Evolutionary conservation across 164 flowering plant genomes (phyloP).

Genomic region (Dillenia turbinata): DNA sequence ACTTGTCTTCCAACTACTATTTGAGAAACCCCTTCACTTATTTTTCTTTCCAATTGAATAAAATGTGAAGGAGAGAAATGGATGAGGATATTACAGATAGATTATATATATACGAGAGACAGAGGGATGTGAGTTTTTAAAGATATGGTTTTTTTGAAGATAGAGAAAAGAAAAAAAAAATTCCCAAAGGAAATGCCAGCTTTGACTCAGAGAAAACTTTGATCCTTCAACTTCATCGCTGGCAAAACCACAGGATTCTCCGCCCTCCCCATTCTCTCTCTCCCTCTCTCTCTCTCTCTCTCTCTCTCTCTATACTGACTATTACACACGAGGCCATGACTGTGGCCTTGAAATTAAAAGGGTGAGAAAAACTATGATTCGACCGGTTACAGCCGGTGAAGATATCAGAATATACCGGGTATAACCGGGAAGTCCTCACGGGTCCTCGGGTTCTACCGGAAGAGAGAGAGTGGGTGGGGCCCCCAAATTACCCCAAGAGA

Average conservation of each 20-base stretch:
- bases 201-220: constrained; percentile 62
- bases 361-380: not conserved
- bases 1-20: constrained; percentile 4
- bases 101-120: not conserved
- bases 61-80: constrained; percentile 11
- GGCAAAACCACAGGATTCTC: constrained; percentile 43
- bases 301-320: not conserved
- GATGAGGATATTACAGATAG: not conserved
- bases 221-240: constrained; percentile 72
- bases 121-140: not conserved
- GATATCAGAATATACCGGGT: constrained; percentile 17
- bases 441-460: constrained; percentile 36
- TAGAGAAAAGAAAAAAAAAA: constrained; percentile 2
- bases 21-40: constrained; percentile 3
- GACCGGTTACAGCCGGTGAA: constrained; percentile 16
- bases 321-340: not conserved
- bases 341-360: constrained; percentile 2
- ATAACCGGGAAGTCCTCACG: constrained; percentile 36
- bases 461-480: constrained; percentile 8
- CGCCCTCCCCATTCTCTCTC: constrained; percentile 10
- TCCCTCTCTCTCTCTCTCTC: not conserved
- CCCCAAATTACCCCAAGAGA: constrained; percentile 19
- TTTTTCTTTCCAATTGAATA: not conserved
- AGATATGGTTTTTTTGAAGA: not conserved
- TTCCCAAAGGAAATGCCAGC: constrained; percentile 40